These are phyloP conservation scores for Melanogaster broomeanus DNA, from an alignment of 768 basidiomycete genomes.

Conservation along the genomic window DNA sequence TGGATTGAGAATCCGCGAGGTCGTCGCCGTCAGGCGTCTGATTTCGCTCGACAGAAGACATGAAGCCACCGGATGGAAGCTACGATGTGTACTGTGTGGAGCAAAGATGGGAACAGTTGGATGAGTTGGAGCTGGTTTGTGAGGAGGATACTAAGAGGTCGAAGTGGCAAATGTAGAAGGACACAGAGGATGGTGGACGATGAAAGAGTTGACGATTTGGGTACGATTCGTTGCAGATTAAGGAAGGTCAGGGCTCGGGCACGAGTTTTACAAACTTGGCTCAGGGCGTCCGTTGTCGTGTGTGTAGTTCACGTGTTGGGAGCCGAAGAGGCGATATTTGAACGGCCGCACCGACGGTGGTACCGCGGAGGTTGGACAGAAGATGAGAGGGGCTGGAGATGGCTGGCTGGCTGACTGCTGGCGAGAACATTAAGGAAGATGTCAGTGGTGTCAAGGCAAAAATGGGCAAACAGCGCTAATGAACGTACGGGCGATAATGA, in stretches of 20 bases:
- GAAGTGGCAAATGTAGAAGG: conserved; percentile 4
- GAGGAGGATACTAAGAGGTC: conserved; percentile 14
- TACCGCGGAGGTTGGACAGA: conserved; percentile 15
- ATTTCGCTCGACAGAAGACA: conserved; percentile 42
- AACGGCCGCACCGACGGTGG: conserved; percentile 13
- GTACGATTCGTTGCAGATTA: conserved; percentile 36
- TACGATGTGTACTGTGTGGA: conserved; percentile 26
- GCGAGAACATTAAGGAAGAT: conserved; percentile 23
- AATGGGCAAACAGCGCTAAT: conserved; percentile 14
- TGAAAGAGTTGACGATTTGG: conserved; percentile 28
- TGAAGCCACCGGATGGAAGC: conserved; percentile 26
- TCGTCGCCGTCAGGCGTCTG: conserved; percentile 43
- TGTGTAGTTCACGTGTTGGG: conserved; percentile 36
- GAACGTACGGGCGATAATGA: conserved; percentile 28
- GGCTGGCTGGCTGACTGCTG: conserved; percentile 5
- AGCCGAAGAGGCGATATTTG: conserved; percentile 31
- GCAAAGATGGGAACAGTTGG: conserved; percentile 34
- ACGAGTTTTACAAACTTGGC: conserved; percentile 39
- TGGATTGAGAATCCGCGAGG: conserved; percentile 32
- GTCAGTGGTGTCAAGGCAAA: conserved; percentile 17
- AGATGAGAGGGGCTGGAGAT: conserved; percentile 8
- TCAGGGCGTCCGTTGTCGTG: conserved; percentile 30
- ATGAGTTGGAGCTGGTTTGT: conserved; percentile 36
- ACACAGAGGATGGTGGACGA: conserved; percentile 14
- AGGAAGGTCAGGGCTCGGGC: conserved; percentile 34